Conservation (phyloP, 1,284 basidiomycete genomes). For the Moesziomyces aphidis region DNA sequence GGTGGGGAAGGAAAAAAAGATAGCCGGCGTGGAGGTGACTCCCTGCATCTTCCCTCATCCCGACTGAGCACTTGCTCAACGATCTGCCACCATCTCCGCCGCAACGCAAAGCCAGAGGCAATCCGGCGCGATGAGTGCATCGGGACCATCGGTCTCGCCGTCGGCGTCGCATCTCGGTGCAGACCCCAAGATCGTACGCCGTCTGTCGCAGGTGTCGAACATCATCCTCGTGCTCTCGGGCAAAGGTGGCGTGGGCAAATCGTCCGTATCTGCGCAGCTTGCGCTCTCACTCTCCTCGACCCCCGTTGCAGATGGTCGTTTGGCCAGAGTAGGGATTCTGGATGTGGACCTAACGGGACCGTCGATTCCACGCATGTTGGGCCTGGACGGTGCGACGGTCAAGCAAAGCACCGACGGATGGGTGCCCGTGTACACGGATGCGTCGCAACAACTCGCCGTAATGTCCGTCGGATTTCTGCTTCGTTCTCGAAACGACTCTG, state of each 20-base stretch:
- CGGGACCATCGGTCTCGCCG: constrained; percentile 11
- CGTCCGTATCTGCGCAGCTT: constrained; percentile 91
- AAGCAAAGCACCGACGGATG: constrained; percentile 90
- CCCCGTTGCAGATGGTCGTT: neutral
- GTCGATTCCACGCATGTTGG: constrained; percentile 96
- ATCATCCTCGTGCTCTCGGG: constrained; percentile 94
- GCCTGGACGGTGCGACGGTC: constrained; percentile 81
- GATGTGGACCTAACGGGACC: constrained; percentile 98
- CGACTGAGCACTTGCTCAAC: neutral
- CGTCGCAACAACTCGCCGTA: constrained; percentile 77
- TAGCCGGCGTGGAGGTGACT: constrained; percentile 1
- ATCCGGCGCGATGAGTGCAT: constrained; percentile 13
- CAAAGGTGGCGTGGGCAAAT: constrained; percentile 98
- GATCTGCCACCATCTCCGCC: neutral
- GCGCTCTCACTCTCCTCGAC: constrained; percentile 76
- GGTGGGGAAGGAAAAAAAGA: constrained; percentile 2
- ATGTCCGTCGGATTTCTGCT: constrained; percentile 98
- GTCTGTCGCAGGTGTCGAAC: constrained; percentile 76
- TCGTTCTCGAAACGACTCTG: constrained; percentile 87
- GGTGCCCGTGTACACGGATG: constrained; percentile 86
- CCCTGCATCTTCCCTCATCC: neutral
- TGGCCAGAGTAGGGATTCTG: constrained; percentile 80
- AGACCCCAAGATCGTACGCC: constrained; percentile 61
- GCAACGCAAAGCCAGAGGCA: neutral
- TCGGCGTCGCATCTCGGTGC: constrained; percentile 50